Conservation (phyloP, 2,329 filamentous ascomycete genomes). For the Chrysosporium queenslandicum region DNA sequence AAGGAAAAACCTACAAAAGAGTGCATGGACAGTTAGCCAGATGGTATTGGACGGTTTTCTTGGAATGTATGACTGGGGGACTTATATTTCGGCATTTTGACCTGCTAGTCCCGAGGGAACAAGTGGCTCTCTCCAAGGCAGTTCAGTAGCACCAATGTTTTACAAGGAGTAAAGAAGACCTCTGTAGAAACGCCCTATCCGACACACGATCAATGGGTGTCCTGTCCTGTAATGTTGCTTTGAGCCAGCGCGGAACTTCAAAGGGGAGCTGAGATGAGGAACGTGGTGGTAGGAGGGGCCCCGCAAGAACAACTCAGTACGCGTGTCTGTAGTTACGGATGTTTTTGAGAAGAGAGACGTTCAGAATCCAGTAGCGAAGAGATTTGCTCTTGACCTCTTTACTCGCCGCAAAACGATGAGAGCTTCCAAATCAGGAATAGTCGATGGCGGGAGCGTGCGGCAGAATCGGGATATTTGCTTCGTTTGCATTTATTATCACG, state of each 20-base stretch:
- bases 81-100: constrained; percentile 82
- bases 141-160: not conserved
- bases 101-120: not conserved
- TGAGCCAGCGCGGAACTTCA: too few relatives aligned
- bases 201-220: not conserved
- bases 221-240: too few relatives aligned
- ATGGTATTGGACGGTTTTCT: not conserved
- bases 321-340: too few relatives aligned
- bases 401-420: not conserved
- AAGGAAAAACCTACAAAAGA: constrained; percentile 53
- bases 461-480: constrained; percentile 11
- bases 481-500: constrained; percentile 5
- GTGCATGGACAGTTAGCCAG: constrained; percentile 42
- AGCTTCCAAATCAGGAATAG: constrained; percentile 3
- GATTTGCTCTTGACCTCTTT: not conserved
- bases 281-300: too few relatives aligned
- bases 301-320: not conserved
- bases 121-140: not conserved
- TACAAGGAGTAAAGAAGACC: not conserved
- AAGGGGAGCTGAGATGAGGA: too few relatives aligned
- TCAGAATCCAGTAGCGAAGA: not conserved
- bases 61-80: constrained; percentile 19
- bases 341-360: not conserved
- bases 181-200: not conserved
- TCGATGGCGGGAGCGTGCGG: constrained; percentile 4